Evolutionary conservation across 345 rosid genomes (phyloP), one percentile per base, ranked within the genome.

Genomic region (Turnera subulata): DNA sequence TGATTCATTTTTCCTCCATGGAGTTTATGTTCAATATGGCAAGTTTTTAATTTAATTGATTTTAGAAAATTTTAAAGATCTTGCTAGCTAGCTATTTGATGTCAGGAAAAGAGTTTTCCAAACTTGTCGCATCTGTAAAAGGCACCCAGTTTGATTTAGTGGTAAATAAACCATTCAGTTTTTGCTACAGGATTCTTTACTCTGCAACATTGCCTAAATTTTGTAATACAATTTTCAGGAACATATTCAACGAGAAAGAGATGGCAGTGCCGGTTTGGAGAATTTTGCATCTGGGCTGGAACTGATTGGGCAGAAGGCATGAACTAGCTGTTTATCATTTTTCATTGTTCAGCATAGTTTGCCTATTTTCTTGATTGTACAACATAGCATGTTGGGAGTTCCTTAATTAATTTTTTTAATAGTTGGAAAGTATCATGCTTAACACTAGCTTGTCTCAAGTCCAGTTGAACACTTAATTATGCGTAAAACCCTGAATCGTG

Each of bases 81-180:
- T n/a, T n/a, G n/a, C n/a, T n/a, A n/a, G 99, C 99, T 59, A 82
- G 96, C 76, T 85, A 83, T 76, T 78, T 93, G 73, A 93, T 93
- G 99, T 85, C 88, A 11, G 99, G 91, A 64, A 89, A 89, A 74
- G 99, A 93, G 70, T 94, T 93, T 63, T 87, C 96, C 53, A 93
- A 89, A 80, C 99, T 93, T 58, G 99, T 93, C 61, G 90, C 99
- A 26, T 93, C 89, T 73, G 97, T 93, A 25, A 93, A 93, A 77
- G 96, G 99, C 83, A 87, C 99, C 46, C 97, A 93, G 75, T 93
- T 93, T 66, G 99, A 89, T 82, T 81, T 93, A 62, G 94, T 84
- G 96, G 99, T 93, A 76, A 73, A 88, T 42, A 35, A 67, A 60
- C 25, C 48, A 52, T 39, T 12, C 37, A 38, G 6, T 33, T 19